Evolutionary conservation across 768 basidiomycete genomes (phyloP).

Genomic region (Leucosporidium scottii): DNA sequence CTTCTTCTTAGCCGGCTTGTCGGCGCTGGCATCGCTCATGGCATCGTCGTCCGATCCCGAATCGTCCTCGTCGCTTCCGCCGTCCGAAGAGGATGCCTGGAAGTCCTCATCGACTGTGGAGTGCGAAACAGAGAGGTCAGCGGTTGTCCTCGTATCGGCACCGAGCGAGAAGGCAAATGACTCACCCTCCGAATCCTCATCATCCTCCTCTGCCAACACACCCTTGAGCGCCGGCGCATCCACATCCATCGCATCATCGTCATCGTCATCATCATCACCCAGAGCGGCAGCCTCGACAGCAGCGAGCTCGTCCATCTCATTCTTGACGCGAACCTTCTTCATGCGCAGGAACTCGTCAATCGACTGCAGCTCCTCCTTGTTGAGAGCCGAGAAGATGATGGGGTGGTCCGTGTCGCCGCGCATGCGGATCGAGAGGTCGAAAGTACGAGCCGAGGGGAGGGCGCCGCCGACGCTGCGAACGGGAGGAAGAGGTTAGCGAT

Average conservation of each 20-base stretch:
- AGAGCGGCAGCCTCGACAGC: slow-evolving; percentile 53
- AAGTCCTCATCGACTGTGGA: slow-evolving; percentile 74
- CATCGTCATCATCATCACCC: slow-evolving; percentile 50
- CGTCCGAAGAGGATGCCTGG: slow-evolving; percentile 50
- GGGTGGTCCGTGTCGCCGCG: slow-evolving; percentile 64
- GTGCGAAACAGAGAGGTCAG: slow-evolving; percentile 11
- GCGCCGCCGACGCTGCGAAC: slow-evolving; percentile 65
- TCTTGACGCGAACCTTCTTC: slow-evolving; percentile 90
- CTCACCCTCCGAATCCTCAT: slow-evolving; percentile 65
- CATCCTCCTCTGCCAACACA: slow-evolving; percentile 50
- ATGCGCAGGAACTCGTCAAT: slow-evolving; percentile 71
- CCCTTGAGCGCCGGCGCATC: slow-evolving; percentile 37
- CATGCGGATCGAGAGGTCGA: slow-evolving; percentile 83
- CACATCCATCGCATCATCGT: slow-evolving; percentile 50
- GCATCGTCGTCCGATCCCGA: slow-evolving; percentile 39
- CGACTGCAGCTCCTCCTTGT: slow-evolving; percentile 87
- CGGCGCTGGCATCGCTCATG: slow-evolving; percentile 20
- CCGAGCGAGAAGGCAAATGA: slow-evolving; percentile 50
- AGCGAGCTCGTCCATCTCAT: slow-evolving; percentile 75
- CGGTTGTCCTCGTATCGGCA: slow-evolving; percentile 22
- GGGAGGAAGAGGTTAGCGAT: slow-evolving; percentile 1
- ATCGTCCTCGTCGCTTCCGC: slow-evolving; percentile 22
- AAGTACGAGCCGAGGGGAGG: slow-evolving; percentile 80
- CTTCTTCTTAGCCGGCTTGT: slow-evolving; percentile 47
- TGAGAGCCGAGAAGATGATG: slow-evolving; percentile 83